Evolutionary conservation across 768 basidiomycete genomes (phyloP).

Genomic region (Suillus sp.): DNA sequence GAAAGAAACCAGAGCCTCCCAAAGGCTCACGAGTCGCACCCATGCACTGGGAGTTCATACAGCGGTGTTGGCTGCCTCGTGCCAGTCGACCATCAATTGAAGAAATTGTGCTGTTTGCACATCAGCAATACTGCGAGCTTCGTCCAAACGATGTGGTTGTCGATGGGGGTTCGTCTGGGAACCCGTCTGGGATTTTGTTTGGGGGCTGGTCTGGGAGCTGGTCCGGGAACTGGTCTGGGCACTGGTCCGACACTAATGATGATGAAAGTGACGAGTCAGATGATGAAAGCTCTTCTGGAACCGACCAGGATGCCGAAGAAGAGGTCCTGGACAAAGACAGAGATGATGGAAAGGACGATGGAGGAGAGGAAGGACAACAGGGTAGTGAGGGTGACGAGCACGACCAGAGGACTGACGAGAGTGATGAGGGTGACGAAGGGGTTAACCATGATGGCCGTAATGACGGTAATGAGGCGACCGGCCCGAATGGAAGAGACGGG

Average conservation of each 20-base stretch:
- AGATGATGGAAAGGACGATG: background rate
- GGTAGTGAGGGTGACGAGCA: background rate
- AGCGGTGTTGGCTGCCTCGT: conserved; percentile 38
- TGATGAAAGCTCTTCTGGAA: background rate
- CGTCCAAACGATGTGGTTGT: background rate
- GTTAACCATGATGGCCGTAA: background rate
- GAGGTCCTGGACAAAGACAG: background rate
- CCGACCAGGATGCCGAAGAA: background rate
- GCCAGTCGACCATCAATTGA: background rate
- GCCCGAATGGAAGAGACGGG: background rate
- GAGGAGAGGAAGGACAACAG: background rate
- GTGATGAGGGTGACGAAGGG: background rate
- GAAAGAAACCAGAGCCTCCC: background rate
- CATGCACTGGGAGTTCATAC: conserved; percentile 45
- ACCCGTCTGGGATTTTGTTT: background rate
- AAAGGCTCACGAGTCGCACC: conserved; percentile 33
- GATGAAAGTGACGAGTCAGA: background rate
- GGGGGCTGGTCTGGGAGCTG: background rate
- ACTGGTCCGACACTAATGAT: background rate
- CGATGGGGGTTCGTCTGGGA: background rate
- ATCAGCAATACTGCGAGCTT: background rate
- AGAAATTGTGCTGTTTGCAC: background rate
- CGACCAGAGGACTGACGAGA: background rate
- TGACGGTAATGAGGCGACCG: background rate
- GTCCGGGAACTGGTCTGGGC: background rate